Conservation (phyloP, 2,329 filamentous ascomycete genomes). For the Aspergillus tanneri region DNA sequence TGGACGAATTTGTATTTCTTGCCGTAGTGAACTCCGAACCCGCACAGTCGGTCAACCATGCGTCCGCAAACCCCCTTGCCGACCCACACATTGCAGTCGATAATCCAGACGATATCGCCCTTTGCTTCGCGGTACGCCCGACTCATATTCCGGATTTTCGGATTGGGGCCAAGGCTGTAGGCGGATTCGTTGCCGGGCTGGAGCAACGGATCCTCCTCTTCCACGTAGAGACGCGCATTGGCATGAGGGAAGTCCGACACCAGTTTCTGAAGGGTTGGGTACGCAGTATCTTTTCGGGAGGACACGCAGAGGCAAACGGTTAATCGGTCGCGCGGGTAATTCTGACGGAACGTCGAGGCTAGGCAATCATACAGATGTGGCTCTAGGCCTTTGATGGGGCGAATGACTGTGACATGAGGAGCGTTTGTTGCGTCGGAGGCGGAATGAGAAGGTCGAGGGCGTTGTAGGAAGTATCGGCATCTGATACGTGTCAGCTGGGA, state of each 20-base stretch:
- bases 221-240: conserved; percentile 73
- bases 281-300: conserved; percentile 71
- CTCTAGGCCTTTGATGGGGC: conserved; percentile 90
- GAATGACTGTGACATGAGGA: conserved; percentile 85
- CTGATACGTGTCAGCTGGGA: conserved; percentile 36
- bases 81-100: conserved; percentile 97
- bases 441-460: conserved; percentile 45
- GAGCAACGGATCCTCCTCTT: conserved; percentile 75
- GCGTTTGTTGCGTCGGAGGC: conserved; percentile 50
- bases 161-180: conserved; percentile 79
- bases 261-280: conserved; percentile 69
- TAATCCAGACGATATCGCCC: conserved; percentile 86
- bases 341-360: conserved; percentile 77
- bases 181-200: conserved; percentile 51
- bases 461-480: conserved; percentile 54
- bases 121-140: conserved; percentile 85
- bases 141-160: conserved; percentile 98
- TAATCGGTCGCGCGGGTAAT: conserved; percentile 73
- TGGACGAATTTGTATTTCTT: conserved; percentile 84
- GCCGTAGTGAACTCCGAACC: conserved; percentile 53
- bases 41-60: conserved; percentile 85
- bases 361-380: conserved; percentile 90
- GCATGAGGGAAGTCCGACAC: conserved; percentile 69
- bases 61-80: conserved; percentile 73
- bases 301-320: conserved; percentile 82